Evolutionary conservation across 352 stramenopile species (phyloP).

Genomic region (Elongisporangium prolatum): DNA sequence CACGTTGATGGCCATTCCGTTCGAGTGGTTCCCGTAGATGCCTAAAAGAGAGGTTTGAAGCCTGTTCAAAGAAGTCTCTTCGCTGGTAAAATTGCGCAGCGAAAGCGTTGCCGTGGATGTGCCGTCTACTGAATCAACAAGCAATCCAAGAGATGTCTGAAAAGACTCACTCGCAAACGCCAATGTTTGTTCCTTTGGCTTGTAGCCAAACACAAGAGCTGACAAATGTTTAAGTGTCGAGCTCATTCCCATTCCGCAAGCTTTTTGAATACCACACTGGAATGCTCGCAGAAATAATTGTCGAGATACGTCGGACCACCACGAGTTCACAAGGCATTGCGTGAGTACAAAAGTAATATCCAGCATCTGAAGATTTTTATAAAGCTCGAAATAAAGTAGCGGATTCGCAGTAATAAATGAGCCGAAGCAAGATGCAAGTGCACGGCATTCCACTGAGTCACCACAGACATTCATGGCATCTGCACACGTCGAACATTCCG

Average conservation of each 20-base stretch:
- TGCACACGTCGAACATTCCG: neutral
- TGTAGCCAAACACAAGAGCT: neutral
- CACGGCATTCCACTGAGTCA: neutral
- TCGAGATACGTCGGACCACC: neutral
- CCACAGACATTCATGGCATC: neutral
- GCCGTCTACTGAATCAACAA: neutral
- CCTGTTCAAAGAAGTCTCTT: neutral
- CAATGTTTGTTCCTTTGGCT: neutral
- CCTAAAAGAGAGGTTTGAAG: neutral
- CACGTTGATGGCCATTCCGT: neutral
- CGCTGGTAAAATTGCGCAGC: neutral
- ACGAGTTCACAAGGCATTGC: neutral
- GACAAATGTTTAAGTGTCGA: neutral
- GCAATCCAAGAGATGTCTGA: neutral
- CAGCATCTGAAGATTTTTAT: neutral
- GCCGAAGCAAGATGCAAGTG: neutral
- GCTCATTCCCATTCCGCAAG: neutral
- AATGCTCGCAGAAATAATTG: neutral
- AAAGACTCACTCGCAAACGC: neutral
- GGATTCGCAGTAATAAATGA: neutral
- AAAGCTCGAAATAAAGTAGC: neutral
- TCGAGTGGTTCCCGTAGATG: neutral
- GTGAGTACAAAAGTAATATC: neutral
- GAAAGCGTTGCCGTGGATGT: neutral
- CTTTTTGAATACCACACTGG: neutral